Evolutionary conservation across 2,329 filamentous ascomycete species (phyloP).

Genomic region (Pseudocercospora ulei): DNA sequence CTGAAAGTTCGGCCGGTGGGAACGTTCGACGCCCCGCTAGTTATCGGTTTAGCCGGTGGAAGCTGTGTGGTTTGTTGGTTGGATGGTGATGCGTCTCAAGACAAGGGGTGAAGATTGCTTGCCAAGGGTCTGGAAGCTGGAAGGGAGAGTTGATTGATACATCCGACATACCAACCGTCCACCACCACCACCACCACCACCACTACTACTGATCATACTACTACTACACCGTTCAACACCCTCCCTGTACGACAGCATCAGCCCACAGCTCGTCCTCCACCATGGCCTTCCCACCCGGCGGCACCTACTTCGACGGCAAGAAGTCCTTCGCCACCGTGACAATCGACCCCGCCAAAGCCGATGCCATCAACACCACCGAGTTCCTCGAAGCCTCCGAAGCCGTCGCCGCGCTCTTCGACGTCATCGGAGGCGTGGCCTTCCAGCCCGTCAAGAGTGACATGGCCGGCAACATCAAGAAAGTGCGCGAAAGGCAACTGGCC

Average conservation of each 20-base stretch:
- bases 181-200: no score
- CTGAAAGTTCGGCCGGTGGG: slow-evolving; percentile 8
- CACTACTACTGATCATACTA: no score
- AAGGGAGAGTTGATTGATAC: not conserved
- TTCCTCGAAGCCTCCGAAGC: slow-evolving; percentile 89
- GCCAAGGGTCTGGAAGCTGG: not conserved
- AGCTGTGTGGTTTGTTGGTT: no score
- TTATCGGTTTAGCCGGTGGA: no score
- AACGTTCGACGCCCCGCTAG: no score
- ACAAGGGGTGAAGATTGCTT: no score
- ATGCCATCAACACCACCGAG: slow-evolving; percentile 69
- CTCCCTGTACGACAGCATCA: no score
- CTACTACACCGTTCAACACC: no score
- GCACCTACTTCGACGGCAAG: slow-evolving; percentile 79
- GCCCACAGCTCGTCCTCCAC: no score
- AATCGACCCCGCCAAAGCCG: slow-evolving; percentile 60
- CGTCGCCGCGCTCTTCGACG: slow-evolving; percentile 70
- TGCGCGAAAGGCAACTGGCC: slow-evolving; percentile 70
- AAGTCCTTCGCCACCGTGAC: slow-evolving; percentile 76
- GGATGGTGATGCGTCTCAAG: no score
- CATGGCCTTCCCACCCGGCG: slow-evolving; percentile 41
- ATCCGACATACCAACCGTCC: no score
- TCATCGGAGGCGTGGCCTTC: slow-evolving; percentile 64
- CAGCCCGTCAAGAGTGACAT: slow-evolving; percentile 86
- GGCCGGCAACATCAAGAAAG: slow-evolving; percentile 89